A percentile compares a stretch with the other conserved stretches of the same genome.
These are phyloP conservation scores for Adansonia madagascariensis DNA, from an alignment of 441 rosid species.

Conservation along the genomic window DNA sequence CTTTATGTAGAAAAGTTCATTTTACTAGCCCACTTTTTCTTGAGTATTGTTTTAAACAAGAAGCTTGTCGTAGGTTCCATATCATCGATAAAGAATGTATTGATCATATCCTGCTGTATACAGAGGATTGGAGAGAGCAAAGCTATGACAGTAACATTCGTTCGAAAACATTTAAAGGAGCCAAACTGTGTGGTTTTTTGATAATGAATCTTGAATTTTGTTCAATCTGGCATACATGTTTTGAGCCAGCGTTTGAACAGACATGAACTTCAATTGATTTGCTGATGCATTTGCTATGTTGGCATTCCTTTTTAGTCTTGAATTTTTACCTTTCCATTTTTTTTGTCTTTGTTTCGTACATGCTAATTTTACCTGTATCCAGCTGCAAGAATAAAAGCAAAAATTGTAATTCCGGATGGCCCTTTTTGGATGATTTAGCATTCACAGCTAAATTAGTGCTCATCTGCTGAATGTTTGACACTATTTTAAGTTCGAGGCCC, in stretches of 20 bases:
- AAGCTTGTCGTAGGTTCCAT: background rate
- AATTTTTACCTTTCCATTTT: too few relatives aligned
- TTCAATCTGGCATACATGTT: constrained; percentile 8
- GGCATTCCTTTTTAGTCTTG: background rate
- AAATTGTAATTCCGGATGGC: background rate
- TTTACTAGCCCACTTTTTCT: background rate
- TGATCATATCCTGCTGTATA: background rate
- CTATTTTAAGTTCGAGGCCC: too few relatives aligned
- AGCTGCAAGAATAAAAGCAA: too few relatives aligned
- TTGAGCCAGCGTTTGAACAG: background rate
- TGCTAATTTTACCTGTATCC: background rate
- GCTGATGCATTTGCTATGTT: background rate
- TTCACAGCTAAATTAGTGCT: background rate
- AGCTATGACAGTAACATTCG: background rate
- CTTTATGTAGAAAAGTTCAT: background rate
- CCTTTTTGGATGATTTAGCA: background rate
- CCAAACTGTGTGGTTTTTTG: background rate
- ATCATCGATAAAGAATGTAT: constrained; percentile 10
- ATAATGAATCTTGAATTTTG: background rate
- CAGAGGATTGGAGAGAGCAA: background rate
- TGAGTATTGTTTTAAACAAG: background rate
- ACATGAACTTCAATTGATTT: background rate
- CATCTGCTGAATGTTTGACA: background rate
- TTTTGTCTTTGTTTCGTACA: background rate
- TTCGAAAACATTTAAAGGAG: background rate